These are phyloP conservation scores for Zangia roseola DNA, from an alignment of 768 basidiomycete species.

Conservation along the genomic window DNA sequence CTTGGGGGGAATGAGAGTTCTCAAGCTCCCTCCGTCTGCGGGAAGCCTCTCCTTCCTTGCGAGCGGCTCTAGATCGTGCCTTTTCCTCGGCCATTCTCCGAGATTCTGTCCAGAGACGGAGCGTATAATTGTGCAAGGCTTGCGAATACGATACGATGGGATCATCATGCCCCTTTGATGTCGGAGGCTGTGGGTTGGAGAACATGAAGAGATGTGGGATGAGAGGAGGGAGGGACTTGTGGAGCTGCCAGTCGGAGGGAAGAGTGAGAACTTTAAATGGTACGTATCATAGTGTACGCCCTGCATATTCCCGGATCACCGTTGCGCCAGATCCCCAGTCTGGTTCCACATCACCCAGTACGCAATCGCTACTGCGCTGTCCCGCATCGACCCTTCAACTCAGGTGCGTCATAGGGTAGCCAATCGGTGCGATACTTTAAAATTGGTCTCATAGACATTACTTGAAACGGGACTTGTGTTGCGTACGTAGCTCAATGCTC, in stretches of 20 bases:
- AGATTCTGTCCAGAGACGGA: constrained; percentile 66
- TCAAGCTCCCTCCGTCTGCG: constrained; percentile 26
- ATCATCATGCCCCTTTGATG: constrained; percentile 16
- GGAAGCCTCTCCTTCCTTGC: constrained; percentile 24
- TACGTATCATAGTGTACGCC: constrained; percentile 9
- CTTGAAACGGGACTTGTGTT: too few species aligned
- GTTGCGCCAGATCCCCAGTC: constrained; percentile 17
- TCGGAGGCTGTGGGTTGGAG: constrained; percentile 8
- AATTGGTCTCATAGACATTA: too few species aligned
- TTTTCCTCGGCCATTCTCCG: constrained; percentile 56
- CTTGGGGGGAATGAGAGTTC: not conserved
- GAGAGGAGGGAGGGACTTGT: constrained; percentile 11
- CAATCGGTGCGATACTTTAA: not conserved
- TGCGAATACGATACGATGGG: constrained; percentile 58
- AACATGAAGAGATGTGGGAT: constrained; percentile 15
- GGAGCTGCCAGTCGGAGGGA: constrained; percentile 10
- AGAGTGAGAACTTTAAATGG: constrained; percentile 29
- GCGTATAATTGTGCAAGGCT: constrained; percentile 65
- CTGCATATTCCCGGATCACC: constrained; percentile 23
- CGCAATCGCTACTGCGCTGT: constrained; percentile 9
- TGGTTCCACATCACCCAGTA: constrained; percentile 34
- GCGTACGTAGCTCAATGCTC: constrained; percentile 3
- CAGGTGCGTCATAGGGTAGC: not conserved
- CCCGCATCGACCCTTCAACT: constrained; percentile 4
- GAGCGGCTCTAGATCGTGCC: constrained; percentile 31